Evolutionary conservation across 352 stramenopile species (phyloP).

Genomic region (Nothophytophthora sp.): DNA sequence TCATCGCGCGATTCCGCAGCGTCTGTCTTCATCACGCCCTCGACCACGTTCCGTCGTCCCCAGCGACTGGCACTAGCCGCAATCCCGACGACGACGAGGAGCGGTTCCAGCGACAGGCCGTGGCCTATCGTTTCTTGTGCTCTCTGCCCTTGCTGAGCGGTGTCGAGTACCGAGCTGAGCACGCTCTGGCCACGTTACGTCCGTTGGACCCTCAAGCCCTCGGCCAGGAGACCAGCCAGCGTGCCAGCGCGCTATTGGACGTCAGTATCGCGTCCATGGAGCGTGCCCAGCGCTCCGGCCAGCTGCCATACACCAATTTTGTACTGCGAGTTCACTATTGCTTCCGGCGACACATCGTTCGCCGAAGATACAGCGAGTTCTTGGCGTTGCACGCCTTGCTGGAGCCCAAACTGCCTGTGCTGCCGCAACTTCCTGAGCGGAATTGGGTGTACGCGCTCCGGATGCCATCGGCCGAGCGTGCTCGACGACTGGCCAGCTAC

Average conservation of each 20-base stretch:
- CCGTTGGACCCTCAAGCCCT: constrained; percentile 33
- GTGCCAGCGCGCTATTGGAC: constrained; percentile 64
- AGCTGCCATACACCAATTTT: constrained; percentile 75
- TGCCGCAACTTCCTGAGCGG: constrained; percentile 50
- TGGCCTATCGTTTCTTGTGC: constrained; percentile 66
- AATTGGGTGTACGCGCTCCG: constrained; percentile 48
- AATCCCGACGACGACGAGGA: constrained; percentile 14
- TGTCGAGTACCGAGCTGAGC: constrained; percentile 29
- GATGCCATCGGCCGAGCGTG: constrained; percentile 33
- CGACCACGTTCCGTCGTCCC: constrained; percentile 2
- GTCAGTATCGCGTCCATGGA: constrained; percentile 64
- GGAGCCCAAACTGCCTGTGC: constrained; percentile 42
- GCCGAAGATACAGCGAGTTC: constrained; percentile 71
- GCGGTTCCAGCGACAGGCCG: constrained; percentile 56
- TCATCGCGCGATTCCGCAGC: constrained; percentile 47
- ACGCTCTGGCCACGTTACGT: constrained; percentile 46
- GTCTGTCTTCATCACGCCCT: constrained; percentile 49
- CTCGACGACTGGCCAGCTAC: constrained; percentile 40
- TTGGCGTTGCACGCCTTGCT: constrained; percentile 42
- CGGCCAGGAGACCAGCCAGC: constrained; percentile 23
- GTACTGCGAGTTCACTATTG: constrained; percentile 75
- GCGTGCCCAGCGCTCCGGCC: constrained; percentile 47
- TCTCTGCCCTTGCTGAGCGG: constrained; percentile 44
- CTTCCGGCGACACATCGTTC: constrained; percentile 64
- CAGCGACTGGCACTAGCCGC: neutral